Base-by-base conservation (phyloP, 192 early-diverging fungal genomes). In the Umbelopsis vinacea region DNA sequence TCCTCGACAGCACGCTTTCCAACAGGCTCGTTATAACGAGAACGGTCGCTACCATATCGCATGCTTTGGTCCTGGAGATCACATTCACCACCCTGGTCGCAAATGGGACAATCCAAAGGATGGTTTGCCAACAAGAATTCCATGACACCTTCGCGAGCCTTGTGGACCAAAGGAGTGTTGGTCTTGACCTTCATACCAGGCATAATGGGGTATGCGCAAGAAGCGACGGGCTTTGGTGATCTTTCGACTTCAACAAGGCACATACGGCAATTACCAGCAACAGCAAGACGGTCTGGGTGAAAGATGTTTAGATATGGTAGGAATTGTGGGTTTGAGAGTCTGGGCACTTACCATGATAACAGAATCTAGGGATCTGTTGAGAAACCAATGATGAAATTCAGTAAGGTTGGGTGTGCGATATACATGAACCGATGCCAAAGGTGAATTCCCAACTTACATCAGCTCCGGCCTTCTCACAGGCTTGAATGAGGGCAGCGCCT, bases 201-300 rank as follows among this genome's bases (percentile, higher is more conserved):
- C 84, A 92, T 94, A 48, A 97, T 96, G 26, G 96, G 97, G 89
- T 95, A 95, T 19, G 98, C 95, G 76, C 98, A 99, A 55, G 97
- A 97, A 17, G 98, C 97, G 22, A 95, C 85, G 43, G 96, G 92
- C 83, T 99, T 99, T 54, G 97, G 97, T 54, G 94, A 88, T 79
- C 92, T 95, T 82, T 97, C 97, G 40, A 99, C 84, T 85, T 99
- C 98, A 37, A 99, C 97, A 70, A 99, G 88, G 79, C 98, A 99
- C 96, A 99, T 98, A 79, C 98, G 93, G 80, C 98, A 99, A 89
- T 99, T 99, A 78, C 98, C 98, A 12, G 98, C 98, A 66, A 99
- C 87, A 14, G 94, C 92, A 46, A 99, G 87, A 47, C 98, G 93
- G 79, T 96, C 94, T 86, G 63, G 81, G 15, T 57, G 37, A 17